These are phyloP conservation scores for Mycena olivaceomarginata DNA, from an alignment of 768 basidiomycete species.

Conservation along the genomic window DNA sequence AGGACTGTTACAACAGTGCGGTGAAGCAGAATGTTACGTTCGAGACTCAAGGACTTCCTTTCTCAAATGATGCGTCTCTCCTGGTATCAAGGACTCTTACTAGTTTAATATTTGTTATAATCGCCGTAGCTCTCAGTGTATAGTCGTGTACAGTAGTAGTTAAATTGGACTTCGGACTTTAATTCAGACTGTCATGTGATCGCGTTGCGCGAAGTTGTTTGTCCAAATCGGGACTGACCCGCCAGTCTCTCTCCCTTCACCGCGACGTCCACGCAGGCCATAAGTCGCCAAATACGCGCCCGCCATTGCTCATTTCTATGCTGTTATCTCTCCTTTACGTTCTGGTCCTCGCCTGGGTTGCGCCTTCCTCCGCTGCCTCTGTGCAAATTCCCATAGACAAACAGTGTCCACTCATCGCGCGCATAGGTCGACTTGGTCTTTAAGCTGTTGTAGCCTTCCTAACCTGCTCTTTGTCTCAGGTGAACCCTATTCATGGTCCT, in stretches of 20 bases:
- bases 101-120: conserved; percentile 3
- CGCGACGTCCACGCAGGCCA: conserved; percentile 29
- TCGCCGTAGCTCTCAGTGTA: conserved; percentile 5
- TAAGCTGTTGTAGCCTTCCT: neutral
- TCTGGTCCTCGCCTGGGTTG: conserved; percentile 60
- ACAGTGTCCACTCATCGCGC: conserved; percentile 89
- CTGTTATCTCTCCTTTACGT: conserved; percentile 75
- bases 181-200: conserved; percentile 22
- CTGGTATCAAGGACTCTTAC: conserved; percentile 1
- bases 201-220: neutral
- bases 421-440: conserved; percentile 59
- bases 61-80: conserved; percentile 22
- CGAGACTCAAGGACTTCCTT: conserved; percentile 34
- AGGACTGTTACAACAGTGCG: conserved; percentile 31
- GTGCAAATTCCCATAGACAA: conserved; percentile 77
- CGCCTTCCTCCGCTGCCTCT: conserved; percentile 65
- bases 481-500: conserved; percentile 80
- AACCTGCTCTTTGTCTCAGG: neutral
- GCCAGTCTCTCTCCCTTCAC: neutral
- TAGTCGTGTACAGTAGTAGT: neutral
- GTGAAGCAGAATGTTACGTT: conserved; percentile 41
- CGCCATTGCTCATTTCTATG: conserved; percentile 78
- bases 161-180: neutral
- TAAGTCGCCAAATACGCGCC: conserved; percentile 37
- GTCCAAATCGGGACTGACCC: neutral